Evolutionary conservation across 352 stramenopile species (phyloP).

Genomic region (Pythium aphanidermatum): DNA sequence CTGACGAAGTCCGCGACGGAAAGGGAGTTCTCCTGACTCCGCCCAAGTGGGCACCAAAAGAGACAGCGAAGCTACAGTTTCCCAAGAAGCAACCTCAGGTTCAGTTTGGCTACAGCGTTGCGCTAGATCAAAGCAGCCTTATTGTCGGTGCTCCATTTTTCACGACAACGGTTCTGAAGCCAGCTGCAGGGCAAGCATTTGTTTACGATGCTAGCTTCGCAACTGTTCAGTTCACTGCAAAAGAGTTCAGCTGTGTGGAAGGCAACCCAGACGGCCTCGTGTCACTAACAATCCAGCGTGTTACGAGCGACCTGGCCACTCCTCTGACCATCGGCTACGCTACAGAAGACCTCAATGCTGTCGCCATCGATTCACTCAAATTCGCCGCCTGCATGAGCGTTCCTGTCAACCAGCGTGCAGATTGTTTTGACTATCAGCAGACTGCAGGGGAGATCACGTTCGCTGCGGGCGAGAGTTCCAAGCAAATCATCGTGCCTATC

Average conservation of each 20-base stretch:
- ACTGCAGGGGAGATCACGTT: constrained; percentile 88
- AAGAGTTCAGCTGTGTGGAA: constrained; percentile 58
- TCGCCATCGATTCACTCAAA: constrained; percentile 45
- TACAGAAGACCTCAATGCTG: constrained; percentile 67
- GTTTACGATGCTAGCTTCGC: constrained; percentile 56
- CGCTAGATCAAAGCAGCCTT: constrained; percentile 49
- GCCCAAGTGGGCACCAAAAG: constrained; percentile 62
- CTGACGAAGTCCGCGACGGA: constrained; percentile 57
- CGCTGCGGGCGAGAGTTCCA: constrained; percentile 70
- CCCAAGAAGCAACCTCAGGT: constrained; percentile 52
- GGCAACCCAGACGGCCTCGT: constrained; percentile 45
- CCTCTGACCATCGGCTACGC: constrained; percentile 64
- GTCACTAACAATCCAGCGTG: constrained; percentile 49
- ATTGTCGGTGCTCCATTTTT: constrained; percentile 53
- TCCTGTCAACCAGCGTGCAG: constrained; percentile 43
- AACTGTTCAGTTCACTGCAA: constrained; percentile 49
- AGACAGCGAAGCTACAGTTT: constrained; percentile 76
- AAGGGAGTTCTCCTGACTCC: constrained; percentile 54
- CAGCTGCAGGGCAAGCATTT: constrained; percentile 49
- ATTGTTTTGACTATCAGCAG: constrained; percentile 76
- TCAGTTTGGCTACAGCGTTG: constrained; percentile 46
- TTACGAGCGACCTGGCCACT: constrained; percentile 31
- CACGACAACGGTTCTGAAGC: constrained; percentile 32
- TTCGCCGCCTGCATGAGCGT: constrained; percentile 55
- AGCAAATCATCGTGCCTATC: constrained; percentile 87